These are phyloP conservation scores for Acanthamoeba lenticulata DNA, from an alignment of 208 protist species.

Conservation along the genomic window DNA sequence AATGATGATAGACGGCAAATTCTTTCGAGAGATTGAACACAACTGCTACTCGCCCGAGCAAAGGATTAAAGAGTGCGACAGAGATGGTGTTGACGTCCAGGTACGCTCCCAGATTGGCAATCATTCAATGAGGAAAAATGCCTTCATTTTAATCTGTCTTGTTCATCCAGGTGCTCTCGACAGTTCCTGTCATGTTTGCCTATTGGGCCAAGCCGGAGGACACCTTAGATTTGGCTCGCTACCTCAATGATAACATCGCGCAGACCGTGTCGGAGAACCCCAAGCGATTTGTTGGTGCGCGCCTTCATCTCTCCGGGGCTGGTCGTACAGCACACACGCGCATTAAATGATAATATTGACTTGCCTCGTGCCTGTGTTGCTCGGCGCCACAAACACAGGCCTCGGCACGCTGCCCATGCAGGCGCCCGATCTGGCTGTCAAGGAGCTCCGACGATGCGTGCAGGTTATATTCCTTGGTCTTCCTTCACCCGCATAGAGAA, in stretches of 20 bases:
- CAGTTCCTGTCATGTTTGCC: slow-evolving; percentile 91
- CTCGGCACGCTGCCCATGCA: slow-evolving; percentile 89
- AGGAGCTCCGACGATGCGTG: slow-evolving; percentile 85
- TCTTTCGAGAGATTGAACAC: slow-evolving; percentile 87
- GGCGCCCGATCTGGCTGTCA: slow-evolving; percentile 84
- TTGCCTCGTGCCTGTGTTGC: not conserved
- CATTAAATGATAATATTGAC: not conserved
- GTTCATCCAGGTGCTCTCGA: slow-evolving; percentile 82
- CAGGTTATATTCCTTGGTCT: not conserved
- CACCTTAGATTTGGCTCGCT: slow-evolving; percentile 80
- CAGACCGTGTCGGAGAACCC: slow-evolving; percentile 80
- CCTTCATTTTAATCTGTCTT: not conserved
- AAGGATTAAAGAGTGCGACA: slow-evolving; percentile 83
- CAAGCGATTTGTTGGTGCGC: slow-evolving; percentile 81
- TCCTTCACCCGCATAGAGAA: not conserved
- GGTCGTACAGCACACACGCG: not conserved
- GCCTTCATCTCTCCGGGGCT: too few relatives aligned
- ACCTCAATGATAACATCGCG: slow-evolving; percentile 88
- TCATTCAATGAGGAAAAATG: not conserved
- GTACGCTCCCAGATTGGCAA: too few relatives aligned
- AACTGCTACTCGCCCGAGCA: slow-evolving; percentile 87
- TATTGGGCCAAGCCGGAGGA: slow-evolving; percentile 90
- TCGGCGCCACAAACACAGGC: not conserved
- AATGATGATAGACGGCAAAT: slow-evolving; percentile 88
- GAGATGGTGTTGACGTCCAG: slow-evolving; percentile 81